phyloP scores from a whole-genome alignment of 73 alveolate genomes.

The Tetrahymena thermophila region DNA sequence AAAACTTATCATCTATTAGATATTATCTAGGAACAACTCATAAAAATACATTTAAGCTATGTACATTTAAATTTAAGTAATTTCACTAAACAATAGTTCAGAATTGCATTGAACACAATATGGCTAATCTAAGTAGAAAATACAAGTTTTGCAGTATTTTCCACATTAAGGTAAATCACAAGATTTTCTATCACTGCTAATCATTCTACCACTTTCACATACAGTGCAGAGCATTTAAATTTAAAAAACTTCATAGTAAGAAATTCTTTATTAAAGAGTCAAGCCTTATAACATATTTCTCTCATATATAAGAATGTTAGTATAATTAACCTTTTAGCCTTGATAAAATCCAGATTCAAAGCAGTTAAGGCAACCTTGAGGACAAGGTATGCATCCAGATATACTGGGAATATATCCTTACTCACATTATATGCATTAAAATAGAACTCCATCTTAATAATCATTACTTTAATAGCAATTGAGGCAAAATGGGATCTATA shows the following conservation, averaged over 20 bases:
- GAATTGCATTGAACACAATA: too few relatives aligned
- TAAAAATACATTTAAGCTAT: not conserved
- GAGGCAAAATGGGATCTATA: not conserved
- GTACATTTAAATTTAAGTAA: not conserved
- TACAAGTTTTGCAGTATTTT: too few relatives aligned
- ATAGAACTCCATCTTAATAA: not conserved
- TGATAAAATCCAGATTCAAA: not conserved
- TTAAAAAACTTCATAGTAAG: not conserved
- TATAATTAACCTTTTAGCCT: not conserved
- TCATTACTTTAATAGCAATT: not conserved
- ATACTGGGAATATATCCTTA: not conserved
- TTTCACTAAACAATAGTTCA: too few relatives aligned
- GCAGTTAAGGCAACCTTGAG: not conserved
- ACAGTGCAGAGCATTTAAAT: not conserved
- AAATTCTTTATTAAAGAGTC: not conserved
- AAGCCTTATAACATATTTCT: not conserved
- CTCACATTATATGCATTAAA: not conserved
- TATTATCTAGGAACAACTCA: not conserved
- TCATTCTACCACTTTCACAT: not conserved
- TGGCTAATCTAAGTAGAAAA: too few relatives aligned
- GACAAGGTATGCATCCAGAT: too few relatives aligned
- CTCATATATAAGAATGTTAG: not conserved
- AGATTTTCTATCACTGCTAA: too few relatives aligned
- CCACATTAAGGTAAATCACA: too few relatives aligned
- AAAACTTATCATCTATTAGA: not conserved